Conservation (phyloP, 2,329 filamentous ascomycete species). For the Ophidiomyces ophidiicola region DNA sequence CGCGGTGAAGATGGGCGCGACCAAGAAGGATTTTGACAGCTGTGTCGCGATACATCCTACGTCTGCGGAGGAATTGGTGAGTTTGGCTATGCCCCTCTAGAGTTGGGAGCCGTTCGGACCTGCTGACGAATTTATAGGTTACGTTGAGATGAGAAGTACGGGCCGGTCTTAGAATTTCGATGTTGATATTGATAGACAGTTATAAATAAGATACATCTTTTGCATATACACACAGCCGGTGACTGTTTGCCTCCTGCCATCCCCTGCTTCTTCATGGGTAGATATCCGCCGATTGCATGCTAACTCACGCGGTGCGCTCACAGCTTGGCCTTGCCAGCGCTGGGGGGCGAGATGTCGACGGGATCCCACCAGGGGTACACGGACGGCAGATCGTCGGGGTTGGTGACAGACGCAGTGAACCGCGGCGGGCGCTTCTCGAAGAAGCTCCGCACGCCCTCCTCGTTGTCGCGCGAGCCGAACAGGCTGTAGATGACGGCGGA, state of each 20-base stretch:
- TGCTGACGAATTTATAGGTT: slow-evolving; percentile 15
- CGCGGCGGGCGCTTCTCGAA: slow-evolving; percentile 53
- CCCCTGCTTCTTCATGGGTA: neutral
- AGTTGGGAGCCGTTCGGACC: neutral
- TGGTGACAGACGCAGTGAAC: slow-evolving; percentile 41
- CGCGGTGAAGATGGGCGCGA: slow-evolving; percentile 67
- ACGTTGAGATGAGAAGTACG: slow-evolving; percentile 19
- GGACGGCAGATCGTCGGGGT: slow-evolving; percentile 46
- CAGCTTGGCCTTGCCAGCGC: slow-evolving; percentile 6
- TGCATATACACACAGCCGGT: neutral
- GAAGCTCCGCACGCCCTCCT: slow-evolving; percentile 57
- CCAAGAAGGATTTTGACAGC: slow-evolving; percentile 63
- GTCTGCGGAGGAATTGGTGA: slow-evolving; percentile 61
- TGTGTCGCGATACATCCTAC: slow-evolving; percentile 68
- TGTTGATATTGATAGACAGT: slow-evolving; percentile 3
- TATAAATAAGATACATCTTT: neutral
- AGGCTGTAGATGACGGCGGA: slow-evolving; percentile 30
- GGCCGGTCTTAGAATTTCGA: slow-evolving; percentile 1
- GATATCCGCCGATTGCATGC: neutral
- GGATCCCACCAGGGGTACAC: slow-evolving; percentile 59
- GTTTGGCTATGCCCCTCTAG: slow-evolving; percentile 11
- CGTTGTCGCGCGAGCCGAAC: slow-evolving; percentile 45
- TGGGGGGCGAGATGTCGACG: slow-evolving; percentile 33
- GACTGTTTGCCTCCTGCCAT: neutral
- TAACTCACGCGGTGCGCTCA: slow-evolving; percentile 1